Conservation (phyloP, 148 eudicot species). For the Cornus kousa region DNA sequence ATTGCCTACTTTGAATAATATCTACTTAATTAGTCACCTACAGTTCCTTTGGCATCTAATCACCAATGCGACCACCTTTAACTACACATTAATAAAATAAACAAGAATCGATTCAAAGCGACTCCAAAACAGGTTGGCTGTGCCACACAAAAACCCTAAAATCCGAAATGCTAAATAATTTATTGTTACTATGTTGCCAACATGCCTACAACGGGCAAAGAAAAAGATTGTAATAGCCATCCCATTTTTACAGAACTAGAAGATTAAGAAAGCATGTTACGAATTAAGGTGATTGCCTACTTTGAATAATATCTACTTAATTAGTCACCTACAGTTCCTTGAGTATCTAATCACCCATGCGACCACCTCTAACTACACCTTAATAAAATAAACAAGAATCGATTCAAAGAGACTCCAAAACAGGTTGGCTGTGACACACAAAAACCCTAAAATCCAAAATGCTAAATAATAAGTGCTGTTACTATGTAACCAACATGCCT, state of each 20-base stretch:
- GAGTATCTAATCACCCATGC: neutral
- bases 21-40: too few relatives aligned
- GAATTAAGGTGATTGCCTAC: conserved; percentile 55
- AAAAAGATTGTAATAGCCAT: neutral
- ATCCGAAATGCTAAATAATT: neutral
- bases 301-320: too few relatives aligned
- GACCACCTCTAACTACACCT: neutral
- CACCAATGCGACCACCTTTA: neutral
- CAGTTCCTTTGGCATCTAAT: neutral
- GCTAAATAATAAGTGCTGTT: neutral
- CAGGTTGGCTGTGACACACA: neutral
- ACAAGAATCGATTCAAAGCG: neutral
- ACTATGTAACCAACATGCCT: neutral
- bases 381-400: neutral
- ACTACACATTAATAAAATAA: neutral
- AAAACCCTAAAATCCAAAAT: neutral
- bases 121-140: neutral
- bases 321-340: neutral
- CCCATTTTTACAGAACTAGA: neutral
- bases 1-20: too few relatives aligned
- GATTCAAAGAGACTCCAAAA: neutral
- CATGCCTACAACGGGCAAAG: neutral
- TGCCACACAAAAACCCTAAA: neutral
- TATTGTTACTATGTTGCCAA: neutral
- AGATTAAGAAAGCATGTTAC: conserved; percentile 30